Evolutionary conservation across 2,329 filamentous ascomycete species (phyloP), one percentile per base, ranked within the genome.

Genomic region (Trichoderma cornu-damae): DNA sequence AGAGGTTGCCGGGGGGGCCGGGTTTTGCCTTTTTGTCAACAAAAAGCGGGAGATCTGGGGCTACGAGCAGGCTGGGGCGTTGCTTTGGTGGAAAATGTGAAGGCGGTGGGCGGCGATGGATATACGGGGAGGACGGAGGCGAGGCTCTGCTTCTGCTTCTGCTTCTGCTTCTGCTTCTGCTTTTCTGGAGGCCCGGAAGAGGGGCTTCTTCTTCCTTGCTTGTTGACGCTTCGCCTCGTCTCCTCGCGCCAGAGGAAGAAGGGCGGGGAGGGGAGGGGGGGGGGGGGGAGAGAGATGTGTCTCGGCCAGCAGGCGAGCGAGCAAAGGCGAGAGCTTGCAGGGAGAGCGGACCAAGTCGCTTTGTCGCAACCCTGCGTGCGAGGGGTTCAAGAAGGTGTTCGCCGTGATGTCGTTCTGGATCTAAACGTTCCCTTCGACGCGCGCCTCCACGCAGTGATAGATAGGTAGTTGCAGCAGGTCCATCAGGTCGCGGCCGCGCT

Each of bases 41-140:
- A 38, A 44, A 34, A 24, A 28, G 30, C 20, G 18, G 34, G 9
- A 14, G 9, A 14, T 54, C 50, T 54, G 38, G 28, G 32, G 50
- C 50, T 54, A n/a, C n/a, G n/a, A n/a, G n/a, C n/a, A 54, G 50
- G 40, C 50, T 34, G 50, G 47, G 34, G 47, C n/a, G n/a, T n/a
- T 50, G 47, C 34, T 38, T 18, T 8, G 38, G 44, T 42, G 40
- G 32, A 52, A 24, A 54, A n/a, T n/a, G n/a, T n/a, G 6, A 32
- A 44, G 40, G 50, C 50, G 50, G 50, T 54, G 50, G 50, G 50
- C 28, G 38, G 42, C 32, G 40, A n/a, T 26, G 32, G 42, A 46
- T 44, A 44, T 46, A 34, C 40, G 16, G 50, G 37, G 28, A 28
- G 28, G 34, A 20, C 26, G 34, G 22, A 14, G 18, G 6, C 16